Evolutionary conservation across 306 rosid species (phyloP), one percentile per base, ranked within the genome.

Genomic region (Fragaria ananassa): DNA sequence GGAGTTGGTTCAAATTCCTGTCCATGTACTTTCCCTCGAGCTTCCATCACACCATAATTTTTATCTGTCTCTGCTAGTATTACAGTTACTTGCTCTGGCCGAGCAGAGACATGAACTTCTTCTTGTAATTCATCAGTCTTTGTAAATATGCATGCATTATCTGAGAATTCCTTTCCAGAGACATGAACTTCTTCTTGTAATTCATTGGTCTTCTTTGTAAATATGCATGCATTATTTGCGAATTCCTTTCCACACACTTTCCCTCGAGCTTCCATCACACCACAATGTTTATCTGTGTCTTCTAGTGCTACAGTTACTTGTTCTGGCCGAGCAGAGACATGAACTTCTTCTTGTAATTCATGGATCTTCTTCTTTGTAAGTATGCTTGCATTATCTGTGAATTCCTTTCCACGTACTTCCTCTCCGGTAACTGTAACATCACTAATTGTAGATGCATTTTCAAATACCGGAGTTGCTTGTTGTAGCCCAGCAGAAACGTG

Each of bases 91-190:
- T 77, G 83, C 74, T 68, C 87, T n/a, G 27, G 67, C 68, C 57
- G 87, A 72, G 84, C 72, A 79, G 89, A 68, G 75, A 70, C 77
- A 54, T 78, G 78, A 31, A 62, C 74, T 76, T 86, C 80, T 74
- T 83, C 44, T 41, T 41, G 10, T 7, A 41, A 8, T 41, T 41
- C 44, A 41, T 41, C 8, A 1, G 44, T 41, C 8, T 41, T 8
- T 41, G 44, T 41, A 41, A 8, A 41, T 41, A 41, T 41, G 44
- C 44, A 6, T 72, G 74, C 45, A 64, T 7, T 7, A 15, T 34
- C 45, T 2, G 21, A 4, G 4, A 64, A 6, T 76, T 79, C 81
- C 71, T 79, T 62, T 84, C 18, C 17, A 29, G 89, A 68, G 76
- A 70, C 77, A 64, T 78, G 78, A 31, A 62, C 74, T 76, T 86